Conservation (phyloP, 305 asterid genomes). For the Fraxinus albicans region DNA sequence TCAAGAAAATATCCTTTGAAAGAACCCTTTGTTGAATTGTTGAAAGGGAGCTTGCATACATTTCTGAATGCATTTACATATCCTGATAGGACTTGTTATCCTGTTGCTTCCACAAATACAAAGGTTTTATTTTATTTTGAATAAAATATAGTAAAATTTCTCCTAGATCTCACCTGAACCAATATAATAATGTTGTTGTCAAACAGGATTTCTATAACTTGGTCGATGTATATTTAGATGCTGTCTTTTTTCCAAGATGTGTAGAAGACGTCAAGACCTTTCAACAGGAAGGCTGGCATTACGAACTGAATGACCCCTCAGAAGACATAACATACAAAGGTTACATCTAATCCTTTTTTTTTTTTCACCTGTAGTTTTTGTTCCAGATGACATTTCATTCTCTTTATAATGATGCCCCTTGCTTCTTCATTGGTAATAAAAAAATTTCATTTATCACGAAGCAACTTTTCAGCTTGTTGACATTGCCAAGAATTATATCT, state of each 20-base stretch:
- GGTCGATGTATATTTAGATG: constrained; percentile 99
- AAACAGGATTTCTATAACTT: constrained; percentile 94
- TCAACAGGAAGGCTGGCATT: constrained; percentile 99
- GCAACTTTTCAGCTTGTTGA: constrained; percentile 8
- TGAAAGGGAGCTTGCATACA: constrained; percentile 94
- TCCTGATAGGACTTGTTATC: constrained; percentile 99
- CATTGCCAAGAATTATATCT: constrained; percentile 22
- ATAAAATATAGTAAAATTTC: constrained; percentile 2
- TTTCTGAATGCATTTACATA: constrained; percentile 97
- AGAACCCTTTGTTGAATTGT: constrained; percentile 93
- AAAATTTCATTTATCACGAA: background rate
- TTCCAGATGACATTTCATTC: background rate
- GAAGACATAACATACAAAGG: constrained; percentile 97
- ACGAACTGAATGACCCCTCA: constrained; percentile 90
- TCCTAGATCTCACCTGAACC: constrained; percentile 20
- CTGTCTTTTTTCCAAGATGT: constrained; percentile 94
- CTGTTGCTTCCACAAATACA: constrained; percentile 93
- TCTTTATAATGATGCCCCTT: background rate
- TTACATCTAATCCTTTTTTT: constrained; percentile 9
- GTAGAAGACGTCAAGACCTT: constrained; percentile 90
- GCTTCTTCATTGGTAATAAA: background rate
- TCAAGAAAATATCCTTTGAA: constrained; percentile 95
- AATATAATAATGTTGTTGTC: constrained; percentile 20
- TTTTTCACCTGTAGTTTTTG: background rate
- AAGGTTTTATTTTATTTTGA: constrained; percentile 51